Evolutionary conservation across 139 green algal genomes (phyloP), one percentile per base, ranked within the genome.

Genomic region (Picochlorum sp.): DNA sequence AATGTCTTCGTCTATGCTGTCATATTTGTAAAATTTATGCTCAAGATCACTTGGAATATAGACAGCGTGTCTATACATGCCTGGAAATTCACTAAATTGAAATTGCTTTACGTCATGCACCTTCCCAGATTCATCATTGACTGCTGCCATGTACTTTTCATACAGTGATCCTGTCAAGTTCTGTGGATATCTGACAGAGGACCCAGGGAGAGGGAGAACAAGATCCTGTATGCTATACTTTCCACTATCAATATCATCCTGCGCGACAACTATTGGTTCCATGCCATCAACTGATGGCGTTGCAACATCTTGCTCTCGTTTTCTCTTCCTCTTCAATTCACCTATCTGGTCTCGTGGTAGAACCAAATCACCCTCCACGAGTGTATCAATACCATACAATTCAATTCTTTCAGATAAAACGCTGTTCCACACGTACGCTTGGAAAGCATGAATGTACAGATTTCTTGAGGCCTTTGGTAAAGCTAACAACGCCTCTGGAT

Each of bases 361-460:
- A 18, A 66, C 60, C 21, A 66, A 57, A 1, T 66, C 60, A 8
- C 60, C 60, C n/a, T 38, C 15, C 15, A 66, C 57, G 4, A 66
- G 4, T 21, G 52, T 66, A 11, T 59, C 31, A 66, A 23, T 20
- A 1, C 37, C 60, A 21, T 66, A 24, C 13, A 10, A 41, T 31
- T 63, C 5, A 6, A 49, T 2, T 54, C 68, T 51, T 54, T 71
- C 3, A 47, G 24, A 10, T 15, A 55, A 15, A 30, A 45, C 54
- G 87, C 96, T n/a, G 94, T 95, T 96, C 86, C 86, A 96, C 4
- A 97, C 55, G 61, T 74, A 90, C 66, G 75, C 89, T 79, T 96
- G 91, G 73, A 85, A 94, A 4, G 91, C 90, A 75, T 97, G 90
- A 57, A 97, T 75, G 71, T 96, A 98, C 78, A 98, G 90, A 66